Evolutionary conservation across 225 moss, liverwort and hornwort genomes (phyloP).

Genomic region (Pseudisothecium myosuroides): DNA sequence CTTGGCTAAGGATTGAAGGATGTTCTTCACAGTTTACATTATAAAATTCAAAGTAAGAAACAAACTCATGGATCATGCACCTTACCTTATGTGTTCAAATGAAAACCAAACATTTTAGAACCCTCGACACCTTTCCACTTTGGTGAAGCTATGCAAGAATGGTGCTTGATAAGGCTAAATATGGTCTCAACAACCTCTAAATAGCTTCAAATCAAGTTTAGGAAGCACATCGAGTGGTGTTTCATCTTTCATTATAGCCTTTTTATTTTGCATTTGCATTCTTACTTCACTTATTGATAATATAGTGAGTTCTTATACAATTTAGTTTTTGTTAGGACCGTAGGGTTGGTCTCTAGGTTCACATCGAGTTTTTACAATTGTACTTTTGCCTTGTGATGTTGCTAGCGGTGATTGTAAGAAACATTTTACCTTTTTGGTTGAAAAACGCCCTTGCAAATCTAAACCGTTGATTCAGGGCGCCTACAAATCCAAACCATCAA

Average conservation of each 20-base stretch:
- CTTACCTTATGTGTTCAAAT: rapidly evolving
- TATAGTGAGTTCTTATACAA: not conserved
- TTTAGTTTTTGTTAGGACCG: not conserved
- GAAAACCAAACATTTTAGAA: not conserved
- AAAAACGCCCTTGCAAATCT: too few relatives aligned
- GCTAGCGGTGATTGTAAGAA: too few relatives aligned
- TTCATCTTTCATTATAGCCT: not conserved
- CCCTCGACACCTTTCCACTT: not conserved
- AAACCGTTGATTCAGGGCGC: too few relatives aligned
- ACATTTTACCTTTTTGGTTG: too few relatives aligned
- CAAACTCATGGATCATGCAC: not conserved
- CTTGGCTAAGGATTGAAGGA: rapidly evolving
- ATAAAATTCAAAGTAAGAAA: not conserved
- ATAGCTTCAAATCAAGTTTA: not conserved
- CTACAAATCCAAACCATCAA: too few relatives aligned
- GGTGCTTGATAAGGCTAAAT: not conserved
- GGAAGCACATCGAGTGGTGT: not conserved
- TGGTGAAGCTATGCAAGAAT: not conserved
- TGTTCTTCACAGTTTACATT: rapidly evolving
- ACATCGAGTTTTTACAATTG: not conserved
- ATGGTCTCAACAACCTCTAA: not conserved
- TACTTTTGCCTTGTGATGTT: rapidly evolving
- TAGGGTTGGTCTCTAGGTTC: not conserved
- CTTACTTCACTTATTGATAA: not conserved
- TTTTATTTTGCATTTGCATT: not conserved